A percentile compares a stretch with the other conserved stretches of the same genome.
These are phyloP conservation scores for Microbotryum silenes-acaulis DNA, from an alignment of 1,284 basidiomycete genomes.

Conservation along the genomic window DNA sequence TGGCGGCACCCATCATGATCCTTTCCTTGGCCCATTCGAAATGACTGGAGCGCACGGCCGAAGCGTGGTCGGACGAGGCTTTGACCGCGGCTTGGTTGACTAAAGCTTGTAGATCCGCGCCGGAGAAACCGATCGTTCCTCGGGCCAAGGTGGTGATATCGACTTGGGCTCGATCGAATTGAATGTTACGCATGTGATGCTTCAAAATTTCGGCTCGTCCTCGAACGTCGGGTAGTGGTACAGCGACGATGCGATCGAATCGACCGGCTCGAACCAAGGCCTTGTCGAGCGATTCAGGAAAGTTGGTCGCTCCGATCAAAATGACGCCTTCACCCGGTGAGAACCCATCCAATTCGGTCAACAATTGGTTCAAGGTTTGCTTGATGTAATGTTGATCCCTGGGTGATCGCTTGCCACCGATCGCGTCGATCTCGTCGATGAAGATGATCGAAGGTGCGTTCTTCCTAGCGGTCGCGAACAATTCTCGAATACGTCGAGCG, in stretches of 20 bases:
- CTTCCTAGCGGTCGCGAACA: slow-evolving; percentile 90
- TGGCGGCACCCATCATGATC: slow-evolving; percentile 89
- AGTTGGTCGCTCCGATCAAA: slow-evolving; percentile 90
- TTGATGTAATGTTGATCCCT: slow-evolving; percentile 47
- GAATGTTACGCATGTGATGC: slow-evolving; percentile 78
- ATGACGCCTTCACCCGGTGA: slow-evolving; percentile 82
- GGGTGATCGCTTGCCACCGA: slow-evolving; percentile 82
- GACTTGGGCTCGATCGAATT: slow-evolving; percentile 56
- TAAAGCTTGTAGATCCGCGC: slow-evolving; percentile 46
- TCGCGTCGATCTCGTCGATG: slow-evolving; percentile 87
- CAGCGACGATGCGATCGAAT: slow-evolving; percentile 84
- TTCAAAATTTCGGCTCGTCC: slow-evolving; percentile 78
- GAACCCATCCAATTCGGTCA: slow-evolving; percentile 94
- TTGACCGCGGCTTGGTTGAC: slow-evolving; percentile 68
- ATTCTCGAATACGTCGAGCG: slow-evolving; percentile 89
- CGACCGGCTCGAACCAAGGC: slow-evolving; percentile 87
- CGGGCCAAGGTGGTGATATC: slow-evolving; percentile 78
- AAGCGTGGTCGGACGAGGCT: slow-evolving; percentile 71
- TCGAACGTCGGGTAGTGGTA: slow-evolving; percentile 74
- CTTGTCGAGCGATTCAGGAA: slow-evolving; percentile 73
- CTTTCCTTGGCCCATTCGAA: slow-evolving; percentile 90
- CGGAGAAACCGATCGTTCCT: slow-evolving; percentile 82
- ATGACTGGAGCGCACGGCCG: slow-evolving; percentile 64
- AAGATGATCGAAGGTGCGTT: slow-evolving; percentile 93
- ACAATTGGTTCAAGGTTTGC: slow-evolving; percentile 79